These are phyloP conservation scores for Wolfiporia cocos DNA, from an alignment of 1,284 basidiomycete species.

Conservation along the genomic window DNA sequence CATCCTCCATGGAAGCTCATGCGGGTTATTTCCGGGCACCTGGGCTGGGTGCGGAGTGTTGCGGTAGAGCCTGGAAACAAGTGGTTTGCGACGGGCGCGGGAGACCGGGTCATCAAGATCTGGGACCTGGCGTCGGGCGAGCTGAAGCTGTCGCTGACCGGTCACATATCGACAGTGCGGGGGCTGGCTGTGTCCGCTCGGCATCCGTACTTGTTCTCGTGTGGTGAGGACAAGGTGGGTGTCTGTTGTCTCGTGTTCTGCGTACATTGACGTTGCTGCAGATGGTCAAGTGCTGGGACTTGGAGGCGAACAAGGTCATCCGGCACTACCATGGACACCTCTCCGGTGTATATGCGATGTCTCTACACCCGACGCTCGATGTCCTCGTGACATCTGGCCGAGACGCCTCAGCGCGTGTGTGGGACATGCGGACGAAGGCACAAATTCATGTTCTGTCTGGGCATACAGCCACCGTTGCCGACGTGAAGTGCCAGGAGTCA, in stretches of 20 bases:
- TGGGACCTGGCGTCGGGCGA: slow-evolving; percentile 98
- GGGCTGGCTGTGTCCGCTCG: slow-evolving; percentile 89
- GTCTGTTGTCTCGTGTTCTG: neutral
- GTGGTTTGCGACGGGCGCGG: slow-evolving; percentile 98
- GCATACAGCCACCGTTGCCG: slow-evolving; percentile 91
- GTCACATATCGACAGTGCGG: slow-evolving; percentile 95
- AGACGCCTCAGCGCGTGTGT: slow-evolving; percentile 93
- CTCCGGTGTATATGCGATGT: slow-evolving; percentile 90
- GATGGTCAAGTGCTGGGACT: slow-evolving; percentile 99
- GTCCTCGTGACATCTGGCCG: slow-evolving; percentile 92
- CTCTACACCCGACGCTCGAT: slow-evolving; percentile 93
- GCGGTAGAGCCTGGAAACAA: slow-evolving; percentile 97
- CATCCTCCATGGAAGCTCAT: slow-evolving; percentile 96
- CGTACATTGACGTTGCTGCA: slow-evolving; percentile 23
- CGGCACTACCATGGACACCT: slow-evolving; percentile 97
- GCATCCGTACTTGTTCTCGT: slow-evolving; percentile 97
- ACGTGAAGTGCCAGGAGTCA: slow-evolving; percentile 91
- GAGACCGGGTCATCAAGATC: slow-evolving; percentile 98
- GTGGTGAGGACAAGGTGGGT: slow-evolving; percentile 92
- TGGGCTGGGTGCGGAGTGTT: slow-evolving; percentile 97
- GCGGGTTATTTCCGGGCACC: slow-evolving; percentile 95
- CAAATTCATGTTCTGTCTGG: slow-evolving; percentile 92
- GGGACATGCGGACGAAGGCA: slow-evolving; percentile 98
- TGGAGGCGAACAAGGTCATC: slow-evolving; percentile 98
- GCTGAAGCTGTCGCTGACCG: slow-evolving; percentile 91